Evolutionary conservation across 768 basidiomycete species (phyloP).

Genomic region (Galerina marginata): DNA sequence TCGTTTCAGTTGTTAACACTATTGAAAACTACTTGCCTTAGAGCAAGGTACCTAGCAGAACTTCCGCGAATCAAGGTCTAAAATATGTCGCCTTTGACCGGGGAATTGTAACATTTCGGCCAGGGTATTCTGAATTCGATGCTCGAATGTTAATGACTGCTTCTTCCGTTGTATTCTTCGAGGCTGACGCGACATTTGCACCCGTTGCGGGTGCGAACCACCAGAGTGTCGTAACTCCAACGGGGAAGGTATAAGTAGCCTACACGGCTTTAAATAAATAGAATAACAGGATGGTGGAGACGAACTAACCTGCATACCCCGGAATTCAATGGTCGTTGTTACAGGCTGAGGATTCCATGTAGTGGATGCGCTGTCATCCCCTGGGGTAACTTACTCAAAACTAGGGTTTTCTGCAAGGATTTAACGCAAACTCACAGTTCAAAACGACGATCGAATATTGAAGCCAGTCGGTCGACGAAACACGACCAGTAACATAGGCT

Average conservation of each 20-base stretch:
- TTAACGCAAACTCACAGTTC: conserved; percentile 53
- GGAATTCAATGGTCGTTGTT: conserved; percentile 65
- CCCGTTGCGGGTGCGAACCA: conserved; percentile 43
- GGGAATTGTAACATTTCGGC: not conserved
- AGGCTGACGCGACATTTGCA: not conserved
- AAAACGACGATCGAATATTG: conserved; percentile 77
- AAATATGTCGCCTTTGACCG: not conserved
- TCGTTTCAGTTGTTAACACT: not conserved
- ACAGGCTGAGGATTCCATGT: conserved; percentile 65
- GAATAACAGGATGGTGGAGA: not conserved
- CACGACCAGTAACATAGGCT: conserved; percentile 67
- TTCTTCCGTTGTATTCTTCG: conserved; percentile 1
- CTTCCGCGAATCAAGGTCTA: conserved; percentile 41
- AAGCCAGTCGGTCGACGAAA: conserved; percentile 57
- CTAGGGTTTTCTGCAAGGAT: not conserved
- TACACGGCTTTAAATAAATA: conserved; percentile 20
- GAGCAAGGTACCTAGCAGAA: conserved; percentile 43
- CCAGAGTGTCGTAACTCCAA: conserved; percentile 68
- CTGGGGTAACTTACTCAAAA: conserved; percentile 19
- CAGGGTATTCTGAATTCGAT: not conserved
- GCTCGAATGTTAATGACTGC: not conserved
- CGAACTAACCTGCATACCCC: conserved; percentile 56
- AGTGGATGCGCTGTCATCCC: conserved; percentile 53
- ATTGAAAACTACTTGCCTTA: no score
- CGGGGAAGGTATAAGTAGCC: conserved; percentile 80